Base-by-base conservation (phyloP, 73 alveolate species). In the Paraurostyla sp. region DNA sequence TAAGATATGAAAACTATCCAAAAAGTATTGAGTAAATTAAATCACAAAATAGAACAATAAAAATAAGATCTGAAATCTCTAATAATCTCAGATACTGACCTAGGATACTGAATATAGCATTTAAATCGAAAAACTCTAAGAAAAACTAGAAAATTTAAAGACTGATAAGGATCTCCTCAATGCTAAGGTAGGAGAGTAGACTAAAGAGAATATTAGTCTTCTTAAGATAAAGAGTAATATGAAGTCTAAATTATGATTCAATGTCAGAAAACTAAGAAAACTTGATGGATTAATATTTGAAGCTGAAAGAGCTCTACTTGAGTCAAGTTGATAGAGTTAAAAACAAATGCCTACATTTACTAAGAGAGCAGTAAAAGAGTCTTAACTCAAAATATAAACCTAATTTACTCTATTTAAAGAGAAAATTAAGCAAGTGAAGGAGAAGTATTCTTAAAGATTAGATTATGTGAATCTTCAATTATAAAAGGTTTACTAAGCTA, bases 311-410 rank as follows among this genome's bases (percentile, higher is more conserved):
- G 16, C 16, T 65, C 18, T 65, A 65, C 58, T 22, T 38, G 41
- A 13, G 58, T 35, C 35, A 65, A 65, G 82, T 65, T 40, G 82
- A 65, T 11, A 65, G 25, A 65, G 82, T 65, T 18, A 65, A 65
- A 65, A 16, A 16, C 1, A 65, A 65, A 38, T 65, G 82, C 23
- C 16, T 65, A 6, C 25, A 1, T 15, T 15, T 65, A 38, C 38
- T 65, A 6, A 65, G 58, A 65, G 82, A 65, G 38, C 58, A 65
- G 38, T 65, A 65, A 40, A 13, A 32, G 13, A 38, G 41, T 1
- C 38, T 11, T 11, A 22, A 29, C 13, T 20, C 6, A 65, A 65
- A 65, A 35, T 38, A 65, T 38, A 65, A 30, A 1, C 13, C 16
- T 58, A 65, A 38, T 22, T 65, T 11, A 11, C 16, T 38, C 56